Conservation (phyloP, 1,284 basidiomycete species). For the Melampsora medusae region DNA sequence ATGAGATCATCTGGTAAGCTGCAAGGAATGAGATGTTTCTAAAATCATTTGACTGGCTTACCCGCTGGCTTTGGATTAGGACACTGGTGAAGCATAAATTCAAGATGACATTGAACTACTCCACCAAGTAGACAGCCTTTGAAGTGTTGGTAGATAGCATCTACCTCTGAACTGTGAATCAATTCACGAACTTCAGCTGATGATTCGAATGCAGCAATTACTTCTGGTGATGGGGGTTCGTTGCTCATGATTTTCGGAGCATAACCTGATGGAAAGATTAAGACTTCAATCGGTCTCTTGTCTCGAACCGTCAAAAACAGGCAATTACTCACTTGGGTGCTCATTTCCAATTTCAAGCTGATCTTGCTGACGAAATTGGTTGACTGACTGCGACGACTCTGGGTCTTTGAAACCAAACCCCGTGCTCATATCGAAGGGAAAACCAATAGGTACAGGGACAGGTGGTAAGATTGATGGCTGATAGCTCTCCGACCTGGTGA, state of each 20-base stretch:
- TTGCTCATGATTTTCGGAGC: not conserved
- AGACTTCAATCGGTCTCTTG: no score
- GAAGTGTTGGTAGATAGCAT: constrained; percentile 28
- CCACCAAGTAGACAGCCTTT: constrained; percentile 26
- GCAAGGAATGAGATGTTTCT: no score
- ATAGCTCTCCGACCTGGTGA: not conserved
- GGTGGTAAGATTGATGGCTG: not conserved
- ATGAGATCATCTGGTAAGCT: not conserved
- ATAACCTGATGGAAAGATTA: not conserved
- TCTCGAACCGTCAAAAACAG: no score
- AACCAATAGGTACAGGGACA: not conserved
- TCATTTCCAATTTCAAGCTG: not conserved
- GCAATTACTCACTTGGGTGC: not conserved
- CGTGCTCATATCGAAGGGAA: not conserved
- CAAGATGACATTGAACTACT: constrained; percentile 29
- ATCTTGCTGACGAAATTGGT: not conserved
- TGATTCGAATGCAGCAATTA: not conserved
- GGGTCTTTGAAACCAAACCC: not conserved
- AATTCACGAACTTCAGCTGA: constrained; percentile 6
- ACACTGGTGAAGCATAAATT: constrained; percentile 37
- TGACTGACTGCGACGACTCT: not conserved
- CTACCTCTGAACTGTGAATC: constrained; percentile 22
- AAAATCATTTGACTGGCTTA: constrained; percentile 1
- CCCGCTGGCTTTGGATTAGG: constrained; percentile 21
- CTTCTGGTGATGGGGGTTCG: not conserved